Evolutionary conservation across 2,329 filamentous ascomycete genomes (phyloP).

Genomic region (Passalora sequoiae): DNA sequence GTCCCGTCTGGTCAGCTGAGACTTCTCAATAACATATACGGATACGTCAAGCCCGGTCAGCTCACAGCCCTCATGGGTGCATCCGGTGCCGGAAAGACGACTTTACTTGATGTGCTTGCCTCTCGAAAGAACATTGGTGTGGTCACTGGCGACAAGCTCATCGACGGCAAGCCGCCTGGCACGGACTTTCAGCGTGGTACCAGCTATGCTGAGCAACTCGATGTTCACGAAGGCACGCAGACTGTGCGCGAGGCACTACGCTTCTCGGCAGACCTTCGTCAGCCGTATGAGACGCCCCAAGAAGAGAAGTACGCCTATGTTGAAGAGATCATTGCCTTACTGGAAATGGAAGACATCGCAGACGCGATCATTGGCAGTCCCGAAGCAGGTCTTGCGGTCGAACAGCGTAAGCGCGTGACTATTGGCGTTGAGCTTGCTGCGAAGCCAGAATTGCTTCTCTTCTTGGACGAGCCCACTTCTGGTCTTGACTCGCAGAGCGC

Average conservation of each 20-base stretch:
- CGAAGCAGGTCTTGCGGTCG: slow-evolving; percentile 57
- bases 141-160: slow-evolving; percentile 57
- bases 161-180: slow-evolving; percentile 52
- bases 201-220: slow-evolving; percentile 61
- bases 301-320: slow-evolving; percentile 62
- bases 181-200: slow-evolving; percentile 60
- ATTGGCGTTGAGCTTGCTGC: slow-evolving; percentile 58
- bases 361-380: slow-evolving; percentile 61
- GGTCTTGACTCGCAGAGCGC: slow-evolving; percentile 68
- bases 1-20: slow-evolving; percentile 43
- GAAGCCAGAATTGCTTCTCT: slow-evolving; percentile 67
- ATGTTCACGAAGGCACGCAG: slow-evolving; percentile 57
- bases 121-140: slow-evolving; percentile 61
- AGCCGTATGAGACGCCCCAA: slow-evolving; percentile 53
- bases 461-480: slow-evolving; percentile 73
- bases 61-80: slow-evolving; percentile 50
- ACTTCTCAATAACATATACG: slow-evolving; percentile 44
- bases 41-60: slow-evolving; percentile 47
- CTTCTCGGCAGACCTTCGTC: slow-evolving; percentile 61
- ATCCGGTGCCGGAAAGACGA: slow-evolving; percentile 76
- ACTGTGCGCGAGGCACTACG: slow-evolving; percentile 62
- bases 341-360: slow-evolving; percentile 62
- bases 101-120: slow-evolving; percentile 71
- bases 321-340: slow-evolving; percentile 59
- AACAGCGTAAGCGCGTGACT: slow-evolving; percentile 63